Evolutionary conservation across 2,329 filamentous ascomycete species (phyloP), one percentile per base, ranked within the genome.

Genomic region (Didymella segeticola): DNA sequence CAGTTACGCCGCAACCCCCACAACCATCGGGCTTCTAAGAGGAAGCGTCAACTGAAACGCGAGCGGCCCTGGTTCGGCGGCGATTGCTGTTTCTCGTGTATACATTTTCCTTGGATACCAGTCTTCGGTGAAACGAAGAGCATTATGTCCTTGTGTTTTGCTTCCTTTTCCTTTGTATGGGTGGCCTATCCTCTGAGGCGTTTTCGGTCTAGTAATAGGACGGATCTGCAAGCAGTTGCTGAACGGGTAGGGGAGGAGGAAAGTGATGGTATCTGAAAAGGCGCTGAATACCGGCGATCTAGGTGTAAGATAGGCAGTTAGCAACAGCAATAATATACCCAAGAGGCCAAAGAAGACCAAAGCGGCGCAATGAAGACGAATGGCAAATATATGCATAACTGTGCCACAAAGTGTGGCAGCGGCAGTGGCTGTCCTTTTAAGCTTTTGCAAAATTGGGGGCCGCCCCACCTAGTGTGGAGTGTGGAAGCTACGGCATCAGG

Each of bases 101-200:
- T 52, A 52, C 34, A 52, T 39, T 6, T 41, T 46, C 22, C n/a
- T 20, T 52, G 42, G 30, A 46, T 52, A 46, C 42, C 48, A 41
- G 29, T 33, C 6, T n/a, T 38, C 27, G 9, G 27, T 22, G 7
- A 26, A 39, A 26, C 5, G 22, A 41, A 17, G 22, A 10, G 8
- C 17, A 4, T 27, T 46, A 22, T 39, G 39, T 41, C 34, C 41
- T 45, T 37, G 19, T 37, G 29, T 37, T 9, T 2, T 38, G 27
- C 29, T 50, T 43, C 47, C 42, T 39, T 46, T 52, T 52, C 41
- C 34, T 36, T 29, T 52, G 41, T 39, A 19, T 29, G 12, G 27
- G 36, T 14, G 26, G 45, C n/a, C 26, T 25, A 15, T 7, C 27
- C 15, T 11, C 22, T 14, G 6, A 3, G 27, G 46, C 27, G 37